Evolutionary conservation across 768 basidiomycete genomes (phyloP).

Genomic region (Phanerodontia chrysosporium): DNA sequence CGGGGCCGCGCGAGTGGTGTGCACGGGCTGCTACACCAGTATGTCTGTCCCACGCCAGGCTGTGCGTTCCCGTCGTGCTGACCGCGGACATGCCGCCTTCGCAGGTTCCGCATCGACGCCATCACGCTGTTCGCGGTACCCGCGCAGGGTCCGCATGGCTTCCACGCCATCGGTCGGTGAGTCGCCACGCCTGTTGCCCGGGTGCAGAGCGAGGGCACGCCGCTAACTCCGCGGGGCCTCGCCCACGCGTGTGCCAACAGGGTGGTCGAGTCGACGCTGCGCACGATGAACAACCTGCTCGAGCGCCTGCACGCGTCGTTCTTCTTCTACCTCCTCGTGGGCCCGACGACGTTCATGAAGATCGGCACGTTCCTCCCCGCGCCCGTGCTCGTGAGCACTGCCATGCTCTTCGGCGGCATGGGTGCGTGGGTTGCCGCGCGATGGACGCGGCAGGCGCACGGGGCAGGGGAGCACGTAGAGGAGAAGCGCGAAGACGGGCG

Average conservation of each 20-base stretch:
- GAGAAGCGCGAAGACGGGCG: not conserved
- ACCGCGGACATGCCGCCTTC: not conserved
- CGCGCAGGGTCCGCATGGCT: conserved; percentile 90
- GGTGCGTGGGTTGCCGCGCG: conserved; percentile 65
- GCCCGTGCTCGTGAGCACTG: conserved; percentile 76
- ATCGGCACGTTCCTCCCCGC: conserved; percentile 91
- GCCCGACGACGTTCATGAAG: conserved; percentile 69
- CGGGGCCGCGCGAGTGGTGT: conserved; percentile 81
- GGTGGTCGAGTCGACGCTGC: conserved; percentile 79
- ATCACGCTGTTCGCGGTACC: conserved; percentile 88
- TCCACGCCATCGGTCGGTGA: conserved; percentile 86
- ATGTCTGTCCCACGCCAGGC: conserved; percentile 17
- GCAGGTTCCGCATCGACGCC: conserved; percentile 90
- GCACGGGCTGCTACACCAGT: conserved; percentile 90
- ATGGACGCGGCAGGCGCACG: conserved; percentile 34
- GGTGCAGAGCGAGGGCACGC: not conserved
- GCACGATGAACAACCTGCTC: conserved; percentile 89
- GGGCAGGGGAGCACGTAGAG: not conserved
- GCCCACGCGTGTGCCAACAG: conserved; percentile 32
- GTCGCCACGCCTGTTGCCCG: conserved; percentile 18
- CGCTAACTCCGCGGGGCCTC: not conserved
- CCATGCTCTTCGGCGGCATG: conserved; percentile 83
- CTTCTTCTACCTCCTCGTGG: conserved; percentile 87
- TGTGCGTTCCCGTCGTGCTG: not conserved
- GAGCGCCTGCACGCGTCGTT: conserved; percentile 97